These are phyloP conservation scores for Rutstroemia sp. DNA, from an alignment of 2,329 filamentous ascomycete genomes.

Conservation along the genomic window DNA sequence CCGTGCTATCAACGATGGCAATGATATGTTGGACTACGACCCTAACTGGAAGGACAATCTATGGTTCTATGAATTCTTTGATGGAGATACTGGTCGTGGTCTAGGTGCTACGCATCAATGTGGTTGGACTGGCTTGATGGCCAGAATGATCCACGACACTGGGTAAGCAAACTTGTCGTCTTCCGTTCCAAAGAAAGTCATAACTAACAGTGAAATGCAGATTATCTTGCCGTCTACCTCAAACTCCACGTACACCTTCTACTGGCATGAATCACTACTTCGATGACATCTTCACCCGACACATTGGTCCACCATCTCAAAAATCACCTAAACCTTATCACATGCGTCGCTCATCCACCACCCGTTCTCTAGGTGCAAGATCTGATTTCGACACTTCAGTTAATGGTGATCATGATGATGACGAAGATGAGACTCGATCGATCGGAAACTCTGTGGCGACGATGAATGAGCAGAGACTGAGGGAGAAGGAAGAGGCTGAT, in stretches of 20 bases:
- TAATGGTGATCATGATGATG: constrained; percentile 33
- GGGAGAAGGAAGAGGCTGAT: constrained; percentile 49
- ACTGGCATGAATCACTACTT: constrained; percentile 88
- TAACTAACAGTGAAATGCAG: no score
- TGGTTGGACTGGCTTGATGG: constrained; percentile 92
- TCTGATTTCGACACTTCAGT: constrained; percentile 63
- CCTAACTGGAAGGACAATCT: constrained; percentile 88
- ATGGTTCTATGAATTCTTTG: constrained; percentile 98
- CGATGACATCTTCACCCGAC: constrained; percentile 73
- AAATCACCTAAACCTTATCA: constrained; percentile 38
- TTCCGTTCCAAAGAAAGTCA: background rate
- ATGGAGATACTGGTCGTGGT: constrained; percentile 82
- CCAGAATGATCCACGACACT: constrained; percentile 95
- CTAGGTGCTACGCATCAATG: constrained; percentile 91
- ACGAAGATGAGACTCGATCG: constrained; percentile 28
- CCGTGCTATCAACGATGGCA: constrained; percentile 80
- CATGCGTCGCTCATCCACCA: constrained; percentile 72
- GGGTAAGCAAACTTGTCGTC: constrained; percentile 53
- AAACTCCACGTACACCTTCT: constrained; percentile 83
- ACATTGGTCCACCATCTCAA: constrained; percentile 30
- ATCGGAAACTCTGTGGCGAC: constrained; percentile 37
- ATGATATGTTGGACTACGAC: constrained; percentile 82
- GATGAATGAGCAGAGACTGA: constrained; percentile 43
- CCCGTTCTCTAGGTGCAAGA: constrained; percentile 73
- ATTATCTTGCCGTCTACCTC: constrained; percentile 79